A percentile compares a stretch with the other conserved stretches of the same genome.
Evolutionary conservation across 1,139 yeast genomes (phyloP).

Genomic region (Magnusiomyces tetraspermus): DNA sequence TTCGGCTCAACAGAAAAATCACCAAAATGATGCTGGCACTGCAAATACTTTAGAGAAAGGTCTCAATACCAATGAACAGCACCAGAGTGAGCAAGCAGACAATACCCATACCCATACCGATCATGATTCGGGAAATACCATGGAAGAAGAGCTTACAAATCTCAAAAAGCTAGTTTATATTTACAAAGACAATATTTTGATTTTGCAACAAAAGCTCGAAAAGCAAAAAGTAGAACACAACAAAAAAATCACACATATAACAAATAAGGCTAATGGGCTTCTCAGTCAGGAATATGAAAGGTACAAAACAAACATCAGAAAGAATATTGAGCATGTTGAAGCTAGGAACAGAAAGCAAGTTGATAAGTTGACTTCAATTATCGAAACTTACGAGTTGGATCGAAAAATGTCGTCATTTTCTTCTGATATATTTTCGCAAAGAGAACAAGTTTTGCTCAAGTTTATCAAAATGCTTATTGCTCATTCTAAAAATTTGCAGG

Average conservation of each 20-base stretch:
- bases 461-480: conserved; percentile 16
- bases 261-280: conserved; percentile 16
- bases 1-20: neutral
- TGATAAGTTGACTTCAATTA: neutral
- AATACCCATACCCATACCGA: no score
- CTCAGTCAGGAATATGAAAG: conserved; percentile 6
- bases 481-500: conserved; percentile 21
- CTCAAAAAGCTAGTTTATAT: neutral
- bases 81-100: conserved; percentile 12
- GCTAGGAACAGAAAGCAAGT: conserved; percentile 5
- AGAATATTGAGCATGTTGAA: conserved; percentile 15
- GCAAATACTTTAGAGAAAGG: neutral
- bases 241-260: conserved; percentile 8
- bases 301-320: conserved; percentile 18
- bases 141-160: conserved; percentile 7
- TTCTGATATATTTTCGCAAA: conserved; percentile 11
- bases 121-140: no score
- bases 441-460: neutral
- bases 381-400: conserved; percentile 23
- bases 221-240: conserved; percentile 17
- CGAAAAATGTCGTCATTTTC: conserved; percentile 13
- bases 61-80: neutral
- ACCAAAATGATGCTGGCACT: neutral
- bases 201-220: conserved; percentile 14
- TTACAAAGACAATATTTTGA: neutral